Base-by-base conservation (phyloP, 192 early-diverging fungal genomes). In the Backusella liffmaniae region DNA sequence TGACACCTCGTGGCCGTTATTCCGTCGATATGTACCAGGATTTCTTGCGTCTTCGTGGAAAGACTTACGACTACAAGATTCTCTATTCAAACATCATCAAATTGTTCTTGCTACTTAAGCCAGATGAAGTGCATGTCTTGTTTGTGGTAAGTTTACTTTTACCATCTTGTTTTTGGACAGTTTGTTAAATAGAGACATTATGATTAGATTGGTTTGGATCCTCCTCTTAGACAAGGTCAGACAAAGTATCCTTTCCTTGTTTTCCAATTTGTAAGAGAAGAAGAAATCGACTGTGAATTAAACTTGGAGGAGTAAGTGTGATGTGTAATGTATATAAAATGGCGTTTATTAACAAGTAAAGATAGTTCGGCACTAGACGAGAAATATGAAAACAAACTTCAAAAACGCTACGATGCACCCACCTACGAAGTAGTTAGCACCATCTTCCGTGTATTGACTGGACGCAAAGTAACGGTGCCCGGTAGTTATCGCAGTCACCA, bases 21-120 rank as follows among this genome's bases (percentile, higher is more conserved):
- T 91, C 94, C 71, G 92, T 99, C 74, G 96, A 98, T 80, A 92
- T 99, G 90, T 94, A 94, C 82, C 88, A 91, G 37, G 85, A 88
- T 32, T 97, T 96, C 76, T 84, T 99, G 77, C 95, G 98, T 51
- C 88, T 99, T 53, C 96, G 96, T 39, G 98, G 98, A 75, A 98
- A 97, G 82, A 94, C 97, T 1, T 96, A 98, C 88, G 98, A 99
- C 81, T 99, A 98, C 90, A 96, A 97, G 85, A 93, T 99, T 73
- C 85, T 91, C 51, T 98, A 96, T 86, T 90, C 86, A 37, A 92
- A 88, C 68, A 91, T 99, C 34, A 90, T 90, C 76, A 89, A 91
- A 67, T 73, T 99, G 73, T 96, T 97, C 74, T 84, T 97, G 76
- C 86, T 99, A 18, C 91, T 93, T 9, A 98, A 98, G 86, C 95